phyloP scores from a whole-genome alignment of 2,329 filamentous ascomycete species.

The Scedosporium boydii region DNA sequence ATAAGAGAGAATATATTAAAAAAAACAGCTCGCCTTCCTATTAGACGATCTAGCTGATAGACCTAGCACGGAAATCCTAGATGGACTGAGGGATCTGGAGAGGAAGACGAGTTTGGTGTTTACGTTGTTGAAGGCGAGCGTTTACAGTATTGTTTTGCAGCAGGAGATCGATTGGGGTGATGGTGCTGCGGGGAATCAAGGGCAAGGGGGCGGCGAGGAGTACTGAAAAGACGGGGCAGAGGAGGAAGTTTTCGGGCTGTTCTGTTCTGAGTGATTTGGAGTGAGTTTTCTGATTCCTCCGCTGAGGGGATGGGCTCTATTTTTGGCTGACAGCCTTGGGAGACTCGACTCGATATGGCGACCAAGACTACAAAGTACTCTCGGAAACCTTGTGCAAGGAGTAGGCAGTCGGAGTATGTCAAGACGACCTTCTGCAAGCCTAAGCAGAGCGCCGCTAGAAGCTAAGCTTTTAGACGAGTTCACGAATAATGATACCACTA shows the following conservation, averaged over 20 bases:
- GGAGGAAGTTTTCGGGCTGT: too few species aligned
- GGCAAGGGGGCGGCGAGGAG: too few species aligned
- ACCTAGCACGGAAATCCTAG: slow-evolving; percentile 73
- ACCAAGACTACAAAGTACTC: too few species aligned
- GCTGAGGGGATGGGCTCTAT: too few species aligned
- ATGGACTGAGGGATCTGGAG: slow-evolving; percentile 80
- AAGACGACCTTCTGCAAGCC: background rate
- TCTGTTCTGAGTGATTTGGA: too few species aligned
- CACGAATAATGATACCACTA: background rate
- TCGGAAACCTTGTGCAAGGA: too few species aligned
- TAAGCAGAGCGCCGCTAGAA: background rate
- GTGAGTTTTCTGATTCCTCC: too few species aligned
- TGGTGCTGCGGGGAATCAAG: slow-evolving; percentile 20
- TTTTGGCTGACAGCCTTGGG: too few species aligned
- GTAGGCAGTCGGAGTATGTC: background rate
- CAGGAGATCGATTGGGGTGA: slow-evolving; percentile 79
- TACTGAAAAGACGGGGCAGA: too few species aligned
- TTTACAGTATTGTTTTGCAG: slow-evolving; percentile 97
- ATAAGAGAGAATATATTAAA: background rate
- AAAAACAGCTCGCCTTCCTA: slow-evolving; percentile 46
- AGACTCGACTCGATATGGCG: too few species aligned
- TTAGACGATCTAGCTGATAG: slow-evolving; percentile 57
- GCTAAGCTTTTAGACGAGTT: background rate
- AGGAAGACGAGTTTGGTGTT: slow-evolving; percentile 92
- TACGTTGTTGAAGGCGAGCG: slow-evolving; percentile 92